Conservation (phyloP, 805 yeast species). For the Candida khao-thaluensis region DNA sequence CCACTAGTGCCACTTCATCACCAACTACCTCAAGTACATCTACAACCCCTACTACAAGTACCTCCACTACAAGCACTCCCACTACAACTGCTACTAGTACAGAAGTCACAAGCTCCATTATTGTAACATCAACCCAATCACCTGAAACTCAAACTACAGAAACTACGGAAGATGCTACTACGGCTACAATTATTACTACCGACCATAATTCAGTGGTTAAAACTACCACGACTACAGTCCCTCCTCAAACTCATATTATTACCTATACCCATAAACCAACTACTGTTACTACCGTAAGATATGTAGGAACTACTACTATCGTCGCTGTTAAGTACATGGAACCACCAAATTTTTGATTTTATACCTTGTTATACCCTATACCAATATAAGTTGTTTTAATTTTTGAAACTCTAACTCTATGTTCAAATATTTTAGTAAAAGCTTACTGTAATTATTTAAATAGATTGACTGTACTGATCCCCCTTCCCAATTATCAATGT, state of each 20-base stretch:
- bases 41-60: slow-evolving; percentile 2
- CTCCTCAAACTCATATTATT: slow-evolving; percentile 12
- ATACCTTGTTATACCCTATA: slow-evolving; percentile 4
- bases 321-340: slow-evolving; percentile 14
- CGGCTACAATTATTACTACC: slow-evolving; percentile 9
- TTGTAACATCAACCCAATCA: not conserved
- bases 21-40: slow-evolving; percentile 1
- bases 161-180: slow-evolving; percentile 5
- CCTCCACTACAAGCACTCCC: not conserved
- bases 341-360: slow-evolving; percentile 12
- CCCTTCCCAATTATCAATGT: slow-evolving; percentile 36
- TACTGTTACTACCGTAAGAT: slow-evolving; percentile 16
- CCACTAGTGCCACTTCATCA: not conserved
- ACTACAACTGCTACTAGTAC: not conserved
- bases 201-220: slow-evolving; percentile 8
- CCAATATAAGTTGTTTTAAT: slow-evolving; percentile 13
- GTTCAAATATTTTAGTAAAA: slow-evolving; percentile 25
- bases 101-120: too few relatives aligned
- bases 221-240: slow-evolving; percentile 12
- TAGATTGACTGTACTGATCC: slow-evolving; percentile 28
- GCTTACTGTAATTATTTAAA: slow-evolving; percentile 21
- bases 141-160: slow-evolving; percentile 4
- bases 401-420: slow-evolving; percentile 26
- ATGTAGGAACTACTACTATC: slow-evolving; percentile 15
- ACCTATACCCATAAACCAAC: slow-evolving; percentile 14